These are phyloP conservation scores for Naganishia sp. DNA, from an alignment of 1,284 basidiomycete genomes.

Conservation along the genomic window DNA sequence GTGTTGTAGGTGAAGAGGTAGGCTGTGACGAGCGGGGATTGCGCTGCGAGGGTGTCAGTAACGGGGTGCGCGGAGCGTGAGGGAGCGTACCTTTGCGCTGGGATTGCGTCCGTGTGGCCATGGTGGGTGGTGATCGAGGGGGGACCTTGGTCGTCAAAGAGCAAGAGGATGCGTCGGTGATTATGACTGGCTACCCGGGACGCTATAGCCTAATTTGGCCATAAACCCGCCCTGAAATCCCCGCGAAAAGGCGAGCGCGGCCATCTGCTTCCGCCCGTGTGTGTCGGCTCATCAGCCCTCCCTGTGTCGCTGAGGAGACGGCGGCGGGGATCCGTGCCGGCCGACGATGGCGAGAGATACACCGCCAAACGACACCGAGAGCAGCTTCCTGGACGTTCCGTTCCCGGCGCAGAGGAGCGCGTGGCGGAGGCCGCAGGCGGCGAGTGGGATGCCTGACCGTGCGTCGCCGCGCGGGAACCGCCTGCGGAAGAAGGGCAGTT, in stretches of 20 bases:
- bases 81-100: neutral
- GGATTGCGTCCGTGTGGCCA: constrained; percentile 1
- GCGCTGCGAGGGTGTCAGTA: neutral
- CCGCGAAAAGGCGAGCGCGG: no score
- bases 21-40: constrained; percentile 19
- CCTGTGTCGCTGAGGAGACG: no score
- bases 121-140: neutral
- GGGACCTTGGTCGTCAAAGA: neutral
- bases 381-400: constrained; percentile 17
- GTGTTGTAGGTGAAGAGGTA: constrained; percentile 34
- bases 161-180: no score
- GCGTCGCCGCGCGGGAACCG: neutral
- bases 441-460: no score
- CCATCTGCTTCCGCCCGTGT: no score
- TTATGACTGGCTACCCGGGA: no score
- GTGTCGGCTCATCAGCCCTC: no score
- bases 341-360: no score
- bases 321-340: no score
- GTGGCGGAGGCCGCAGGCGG: no score
- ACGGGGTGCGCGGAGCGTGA: neutral
- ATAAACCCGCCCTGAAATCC: no score
- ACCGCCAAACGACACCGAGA: neutral
- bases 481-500: constrained; percentile 7
- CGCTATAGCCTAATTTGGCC: no score
- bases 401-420: neutral